Base-by-base conservation (phyloP, 371 early-diverging fungal genomes). In the Vairimorpha necatrix region DNA sequence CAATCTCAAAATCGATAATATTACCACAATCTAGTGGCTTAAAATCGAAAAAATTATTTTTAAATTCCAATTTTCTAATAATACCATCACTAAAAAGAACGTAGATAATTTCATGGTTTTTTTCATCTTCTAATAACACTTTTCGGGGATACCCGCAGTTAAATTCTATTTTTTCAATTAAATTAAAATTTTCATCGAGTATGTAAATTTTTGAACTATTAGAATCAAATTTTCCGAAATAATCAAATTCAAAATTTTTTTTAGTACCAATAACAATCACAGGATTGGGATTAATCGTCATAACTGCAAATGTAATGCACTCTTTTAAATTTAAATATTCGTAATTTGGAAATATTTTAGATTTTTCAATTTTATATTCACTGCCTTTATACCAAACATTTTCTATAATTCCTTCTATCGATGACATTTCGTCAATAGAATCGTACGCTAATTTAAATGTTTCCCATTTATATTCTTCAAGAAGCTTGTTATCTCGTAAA, bases 11-110 rank as follows among this genome's bases (percentile, higher is more conserved):
- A 63, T 63, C 63, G 4, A 63, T 38, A 11, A 33, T 36, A 36
- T 38, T 38, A 28, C 2, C 2, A 26, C 24, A 24, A 4, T 50
- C 50, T 11, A 11, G 22, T 6, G 4, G 11, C 22, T n/a, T 50
- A 50, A 50, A 11, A 60, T 60, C 60, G 11, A 18, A 32, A 60
- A 30, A 9, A 20, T 38, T 38, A 36, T 63, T 22, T 24, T 63
- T 63, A 36, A 14, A 63, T 2, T 36, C 22, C 6, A 36, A 36
- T n/a, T 63, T 63, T 11, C 63, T 16, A 20, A 63, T 33, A 11
- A 26, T 36, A 2, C 63, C 63, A 63, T 63, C 63, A 9, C 42
- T 63, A 36, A 36, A 60, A 14, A 60, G 24, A 63, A 63, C 7
- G 38, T 2, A 36, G 13, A 56, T 7, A 28, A 28, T 28, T 3